Evolutionary conservation across 2,329 filamentous ascomycete genomes (phyloP), one percentile per base, ranked within the genome.

Genomic region (Fonsecaea monophora): DNA sequence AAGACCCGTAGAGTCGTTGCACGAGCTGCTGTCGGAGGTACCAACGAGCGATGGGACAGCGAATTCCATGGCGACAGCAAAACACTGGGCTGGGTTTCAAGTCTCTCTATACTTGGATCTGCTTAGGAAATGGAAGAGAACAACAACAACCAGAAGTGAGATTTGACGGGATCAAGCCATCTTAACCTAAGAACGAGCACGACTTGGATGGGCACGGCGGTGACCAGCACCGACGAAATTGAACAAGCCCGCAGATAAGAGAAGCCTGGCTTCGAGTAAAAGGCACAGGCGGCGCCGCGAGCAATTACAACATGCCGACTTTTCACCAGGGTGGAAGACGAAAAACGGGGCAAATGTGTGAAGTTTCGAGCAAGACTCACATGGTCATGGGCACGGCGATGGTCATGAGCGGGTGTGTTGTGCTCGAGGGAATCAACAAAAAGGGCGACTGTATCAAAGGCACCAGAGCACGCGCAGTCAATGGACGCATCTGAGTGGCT

Each of bases 31-130:
- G n/a, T 65, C 66, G 15, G 65, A 67, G n/a, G 65, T 57, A 35
- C 60, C 60, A 13, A 65, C 61, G 25, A 68, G 66, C n/a, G 61
- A 68, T n/a, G 66, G 66, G 5, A 68, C 61, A 4, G 59, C 59
- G 32, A 62, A 55, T n/a, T 68, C 62, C 66, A 68, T 68, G 48
- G 32, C 53, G 35, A 18, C 32, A 50, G 25, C 30, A 38, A 32
- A 3, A 21, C 25, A 34, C 12, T 38, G 10, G 34, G 50, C 12
- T 38, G 10, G 34, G 50, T 4, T 10, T 25, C 45, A 25, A 50
- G 45, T 21, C 6, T 21, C 5, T 3, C 9, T 21, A 21, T 7
- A 48, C 7, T 25, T 0, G 25, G n/a, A 5, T 48, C n/a, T 48
- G n/a, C n/a, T 21, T 18, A 10, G 42, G 45, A 50, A 13, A 61